phyloP scores from a whole-genome alignment of 345 rosid genomes.

The Dovyalis caffra region DNA sequence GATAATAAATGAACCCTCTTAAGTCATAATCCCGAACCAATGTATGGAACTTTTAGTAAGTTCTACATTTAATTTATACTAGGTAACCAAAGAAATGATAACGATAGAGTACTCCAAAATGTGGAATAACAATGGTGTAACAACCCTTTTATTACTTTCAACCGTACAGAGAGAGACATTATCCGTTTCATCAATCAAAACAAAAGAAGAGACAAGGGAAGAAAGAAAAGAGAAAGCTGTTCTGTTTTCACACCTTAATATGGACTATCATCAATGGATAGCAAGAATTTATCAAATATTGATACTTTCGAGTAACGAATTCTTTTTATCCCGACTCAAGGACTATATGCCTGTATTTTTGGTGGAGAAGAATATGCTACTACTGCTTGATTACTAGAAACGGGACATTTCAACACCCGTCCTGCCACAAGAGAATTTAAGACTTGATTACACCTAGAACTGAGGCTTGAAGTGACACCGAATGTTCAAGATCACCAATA shows the following conservation, averaged over 20 bases:
- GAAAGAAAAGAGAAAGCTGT: too few species aligned
- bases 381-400: background rate
- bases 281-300: background rate
- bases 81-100: too few species aligned
- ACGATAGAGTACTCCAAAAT: too few species aligned
- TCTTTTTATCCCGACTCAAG: too few species aligned
- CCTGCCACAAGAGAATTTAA: background rate
- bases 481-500: conserved; percentile 57
- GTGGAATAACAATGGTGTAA: too few species aligned
- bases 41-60: too few species aligned
- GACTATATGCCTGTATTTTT: background rate
- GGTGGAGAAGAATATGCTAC: background rate
- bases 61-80: too few species aligned
- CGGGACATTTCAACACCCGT: background rate
- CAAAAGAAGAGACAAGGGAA: too few species aligned
- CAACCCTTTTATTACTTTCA: background rate
- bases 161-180: too few species aligned
- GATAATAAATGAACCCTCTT: background rate
- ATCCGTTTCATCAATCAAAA: too few species aligned
- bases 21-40: too few species aligned
- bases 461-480: conserved; percentile 63
- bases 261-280: background rate
- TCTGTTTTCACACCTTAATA: background rate
- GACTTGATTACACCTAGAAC: conserved; percentile 52
- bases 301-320: too few species aligned